Base-by-base conservation (phyloP, 345 rosid genomes). In the Arabidopsis suecica region DNA sequence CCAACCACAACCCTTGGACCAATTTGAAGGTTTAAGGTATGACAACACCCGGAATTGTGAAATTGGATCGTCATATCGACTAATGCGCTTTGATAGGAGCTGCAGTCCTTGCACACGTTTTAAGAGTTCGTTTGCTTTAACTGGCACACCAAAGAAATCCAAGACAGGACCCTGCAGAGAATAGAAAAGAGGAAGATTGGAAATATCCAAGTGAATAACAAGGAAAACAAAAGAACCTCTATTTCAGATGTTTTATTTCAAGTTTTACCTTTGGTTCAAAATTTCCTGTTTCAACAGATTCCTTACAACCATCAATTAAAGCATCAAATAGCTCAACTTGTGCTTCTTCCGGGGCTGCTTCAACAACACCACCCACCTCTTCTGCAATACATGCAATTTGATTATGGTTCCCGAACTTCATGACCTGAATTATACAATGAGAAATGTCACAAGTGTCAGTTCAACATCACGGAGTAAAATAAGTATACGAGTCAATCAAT, bases 1-100 rank as follows among this genome's bases (percentile, higher is more conserved):
- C 99, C 99, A 96, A 42, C 99, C 98, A 65, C 99, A 96, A 62
- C 99, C 99, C 86, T 96, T 96, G 51, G 99, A 89, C 99, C 99
- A 96, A 72, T 93, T 96, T 12, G 99, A 90, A 79, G 98, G 97
- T 85, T 93, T 96, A 63, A 93, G 97, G 81, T 87, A 88, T 25
- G 80, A 74, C 77, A 93, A 81, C 56, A 86, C 98, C 65, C 96
- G 88, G 80, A 96, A 96, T 65, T 93, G 99, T 75, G 86, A 83
- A 69, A 95, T 74, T 41, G 99, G 99, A 82, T 95, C 87, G 59
- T 86, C 81, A 65, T 92, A 95, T 67, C 88, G 91, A 79, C 61
- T 78, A 55, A 95, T 89, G 48, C 97, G 89, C 79, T 89, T 93
- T 57, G 90, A 91, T 55, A 96, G 83, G 34, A 89, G 88, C 83